Conservation (phyloP, 2,329 filamentous ascomycete species). For the Pestalotiopsis sp. region DNA sequence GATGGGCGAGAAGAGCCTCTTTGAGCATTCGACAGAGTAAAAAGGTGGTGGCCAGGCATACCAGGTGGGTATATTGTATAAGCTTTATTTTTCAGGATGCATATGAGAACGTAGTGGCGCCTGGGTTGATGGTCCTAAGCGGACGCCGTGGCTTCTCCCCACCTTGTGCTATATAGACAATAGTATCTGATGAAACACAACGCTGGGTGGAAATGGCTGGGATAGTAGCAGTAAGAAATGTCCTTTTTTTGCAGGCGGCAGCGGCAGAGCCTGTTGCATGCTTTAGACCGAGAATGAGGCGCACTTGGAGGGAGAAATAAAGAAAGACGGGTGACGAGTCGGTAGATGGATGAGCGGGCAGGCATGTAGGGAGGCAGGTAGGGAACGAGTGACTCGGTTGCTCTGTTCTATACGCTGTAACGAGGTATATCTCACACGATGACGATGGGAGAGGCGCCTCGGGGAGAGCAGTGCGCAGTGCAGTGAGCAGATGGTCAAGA, state of each 20-base stretch:
- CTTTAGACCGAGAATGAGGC: not conserved
- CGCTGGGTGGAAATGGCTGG: not conserved
- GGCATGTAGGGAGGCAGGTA: not conserved
- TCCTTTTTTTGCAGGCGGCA: not conserved
- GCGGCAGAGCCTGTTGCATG: not conserved
- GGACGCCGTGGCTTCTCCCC: slow-evolving; percentile 4
- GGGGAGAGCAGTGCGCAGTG: too few species aligned
- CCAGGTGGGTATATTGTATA: not conserved
- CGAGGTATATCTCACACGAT: too few species aligned
- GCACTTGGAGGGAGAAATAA: not conserved
- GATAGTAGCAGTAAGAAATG: not conserved
- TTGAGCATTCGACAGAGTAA: not conserved
- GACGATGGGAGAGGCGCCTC: too few species aligned
- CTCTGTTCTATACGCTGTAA: not conserved
- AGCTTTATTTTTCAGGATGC: not conserved
- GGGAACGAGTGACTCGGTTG: not conserved
- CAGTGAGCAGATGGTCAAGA: too few species aligned
- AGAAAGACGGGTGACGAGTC: not conserved
- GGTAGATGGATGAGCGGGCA: not conserved
- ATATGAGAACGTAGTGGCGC: not conserved
- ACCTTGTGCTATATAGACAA: not conserved
- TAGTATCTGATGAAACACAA: not conserved
- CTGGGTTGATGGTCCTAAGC: slow-evolving; percentile 2
- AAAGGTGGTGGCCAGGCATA: not conserved
- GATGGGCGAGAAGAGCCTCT: not conserved